These are phyloP conservation scores for Aspergillus fumigatus DNA, from an alignment of 2,329 filamentous ascomycete genomes.

Conservation along the genomic window DNA sequence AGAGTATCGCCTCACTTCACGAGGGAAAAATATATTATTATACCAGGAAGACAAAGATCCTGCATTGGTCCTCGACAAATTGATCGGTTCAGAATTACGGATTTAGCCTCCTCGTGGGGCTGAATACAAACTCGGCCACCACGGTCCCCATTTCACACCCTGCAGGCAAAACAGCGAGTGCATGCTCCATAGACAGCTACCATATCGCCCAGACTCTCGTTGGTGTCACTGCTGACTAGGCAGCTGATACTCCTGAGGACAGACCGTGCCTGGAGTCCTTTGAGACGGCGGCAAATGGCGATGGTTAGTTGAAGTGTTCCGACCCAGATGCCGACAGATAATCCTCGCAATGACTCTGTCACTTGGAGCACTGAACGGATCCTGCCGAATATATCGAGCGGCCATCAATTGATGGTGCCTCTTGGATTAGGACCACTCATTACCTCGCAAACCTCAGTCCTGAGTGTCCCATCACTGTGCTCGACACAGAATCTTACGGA, in stretches of 20 bases:
- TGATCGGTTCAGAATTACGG: not conserved
- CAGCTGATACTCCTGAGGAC: constrained; percentile 55
- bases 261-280: constrained; percentile 42
- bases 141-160: not conserved
- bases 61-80: not conserved
- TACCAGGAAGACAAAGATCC: not conserved
- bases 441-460: too few species aligned
- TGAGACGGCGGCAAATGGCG: constrained; percentile 48
- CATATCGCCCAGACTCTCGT: constrained; percentile 34
- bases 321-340: constrained; percentile 52
- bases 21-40: not conserved
- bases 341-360: constrained; percentile 44
- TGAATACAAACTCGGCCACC: not conserved
- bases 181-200: not conserved
- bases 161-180: not conserved
- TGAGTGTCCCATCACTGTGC: not conserved
- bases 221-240: constrained; percentile 39
- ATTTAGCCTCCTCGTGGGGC: not conserved
- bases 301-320: constrained; percentile 70
- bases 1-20: not conserved
- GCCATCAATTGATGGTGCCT: not conserved
- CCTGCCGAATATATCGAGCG: not conserved
- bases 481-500: not conserved
- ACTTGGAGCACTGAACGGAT: not conserved
- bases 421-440: not conserved